These are phyloP conservation scores for Nemania abortiva DNA, from an alignment of 2,329 filamentous ascomycete genomes.

Conservation along the genomic window DNA sequence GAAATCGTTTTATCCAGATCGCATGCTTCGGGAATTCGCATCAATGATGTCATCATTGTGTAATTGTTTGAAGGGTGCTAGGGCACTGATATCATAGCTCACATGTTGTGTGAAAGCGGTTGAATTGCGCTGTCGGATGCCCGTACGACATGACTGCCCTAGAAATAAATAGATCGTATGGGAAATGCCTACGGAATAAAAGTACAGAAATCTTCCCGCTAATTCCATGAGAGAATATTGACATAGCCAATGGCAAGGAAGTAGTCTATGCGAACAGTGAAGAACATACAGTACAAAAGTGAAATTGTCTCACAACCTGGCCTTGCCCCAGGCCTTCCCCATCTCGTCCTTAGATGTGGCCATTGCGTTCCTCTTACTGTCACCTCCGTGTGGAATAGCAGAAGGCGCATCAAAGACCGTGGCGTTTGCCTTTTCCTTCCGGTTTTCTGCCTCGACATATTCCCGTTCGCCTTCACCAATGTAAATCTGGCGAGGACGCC, in stretches of 20 bases:
- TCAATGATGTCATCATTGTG: slow-evolving; percentile 31
- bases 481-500: slow-evolving; percentile 63
- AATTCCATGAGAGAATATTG: neutral
- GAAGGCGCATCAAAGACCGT: slow-evolving; percentile 54
- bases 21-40: neutral
- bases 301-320: slow-evolving; percentile 43
- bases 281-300: neutral
- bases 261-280: slow-evolving; percentile 10
- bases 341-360: slow-evolving; percentile 56
- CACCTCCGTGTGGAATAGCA: slow-evolving; percentile 56
- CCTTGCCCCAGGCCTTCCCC: slow-evolving; percentile 49
- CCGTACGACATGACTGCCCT: neutral
- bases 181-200: neutral
- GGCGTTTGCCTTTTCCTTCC: slow-evolving; percentile 51
- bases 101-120: neutral
- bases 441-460: slow-evolving; percentile 56
- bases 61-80: slow-evolving; percentile 1
- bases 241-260: neutral
- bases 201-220: slow-evolving; percentile 5
- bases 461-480: slow-evolving; percentile 59
- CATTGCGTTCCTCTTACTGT: slow-evolving; percentile 57
- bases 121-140: neutral
- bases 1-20: neutral
- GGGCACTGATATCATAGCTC: neutral
- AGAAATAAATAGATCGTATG: neutral